Conservation (phyloP, 208 protist genomes). For the Trypanosoma caninum region DNA sequence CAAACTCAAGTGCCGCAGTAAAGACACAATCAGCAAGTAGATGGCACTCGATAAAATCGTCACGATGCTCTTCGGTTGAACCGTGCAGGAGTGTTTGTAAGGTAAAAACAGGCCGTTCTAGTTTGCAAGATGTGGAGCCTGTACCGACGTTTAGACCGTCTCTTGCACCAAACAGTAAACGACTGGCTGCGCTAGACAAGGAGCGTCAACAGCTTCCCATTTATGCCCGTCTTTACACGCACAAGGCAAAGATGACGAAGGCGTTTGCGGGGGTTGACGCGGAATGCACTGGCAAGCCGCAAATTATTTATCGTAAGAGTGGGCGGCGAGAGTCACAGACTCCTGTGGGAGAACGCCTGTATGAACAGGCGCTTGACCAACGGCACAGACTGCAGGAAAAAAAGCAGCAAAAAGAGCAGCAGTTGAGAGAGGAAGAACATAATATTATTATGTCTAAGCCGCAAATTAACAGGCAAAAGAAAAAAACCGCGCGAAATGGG, state of each 20-base stretch:
- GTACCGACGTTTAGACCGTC: slow-evolving; percentile 9
- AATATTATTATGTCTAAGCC: background rate
- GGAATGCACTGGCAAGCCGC: background rate
- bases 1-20: background rate
- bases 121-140: background rate
- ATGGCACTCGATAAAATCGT: background rate
- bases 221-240: slow-evolving; percentile 13
- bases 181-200: background rate
- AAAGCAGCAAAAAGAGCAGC: background rate
- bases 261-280: background rate
- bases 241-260: background rate
- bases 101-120: background rate
- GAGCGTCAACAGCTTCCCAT: slow-evolving; percentile 1
- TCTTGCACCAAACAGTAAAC: slow-evolving; percentile 12
- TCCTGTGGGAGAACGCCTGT: slow-evolving; percentile 12
- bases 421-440: slow-evolving; percentile 5
- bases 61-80: background rate
- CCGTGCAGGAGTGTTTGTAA: background rate
- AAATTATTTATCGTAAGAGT: background rate
- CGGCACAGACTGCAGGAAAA: slow-evolving; percentile 10
- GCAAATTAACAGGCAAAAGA: slow-evolving; percentile 3
- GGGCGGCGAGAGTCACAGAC: background rate
- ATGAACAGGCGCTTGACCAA: slow-evolving; percentile 10
- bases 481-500: background rate
- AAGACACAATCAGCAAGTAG: background rate